Percentiles rank a stretch among this genome's conserved stretches.
These are phyloP conservation scores for Oryza brachyantha DNA, from an alignment of 176 grass and related monocot species.

Conservation along the genomic window DNA sequence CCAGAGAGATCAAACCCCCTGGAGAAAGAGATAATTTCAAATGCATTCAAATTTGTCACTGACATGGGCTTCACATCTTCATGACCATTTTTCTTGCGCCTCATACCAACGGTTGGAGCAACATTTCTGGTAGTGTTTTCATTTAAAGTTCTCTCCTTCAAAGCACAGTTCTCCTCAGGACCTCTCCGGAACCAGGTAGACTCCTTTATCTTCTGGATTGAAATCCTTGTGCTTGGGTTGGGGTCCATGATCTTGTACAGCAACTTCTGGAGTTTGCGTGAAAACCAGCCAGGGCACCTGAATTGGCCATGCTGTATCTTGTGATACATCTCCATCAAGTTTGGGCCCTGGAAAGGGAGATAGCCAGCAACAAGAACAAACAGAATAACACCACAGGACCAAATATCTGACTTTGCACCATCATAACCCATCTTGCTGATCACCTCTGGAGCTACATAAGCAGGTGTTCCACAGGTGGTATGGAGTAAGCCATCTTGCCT, in stretches of 20 bases:
- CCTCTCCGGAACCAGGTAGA: slow-evolving; percentile 79
- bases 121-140: slow-evolving; percentile 17
- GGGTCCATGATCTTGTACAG: slow-evolving; percentile 69
- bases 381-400: slow-evolving; percentile 85
- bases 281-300: slow-evolving; percentile 70
- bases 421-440: slow-evolving; percentile 66
- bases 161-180: slow-evolving; percentile 21
- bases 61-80: slow-evolving; percentile 37
- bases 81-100: slow-evolving; percentile 23
- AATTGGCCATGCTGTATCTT: slow-evolving; percentile 67
- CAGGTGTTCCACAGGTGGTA: slow-evolving; percentile 78
- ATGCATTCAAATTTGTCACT: slow-evolving; percentile 66
- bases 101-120: neutral
- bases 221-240: slow-evolving; percentile 60
- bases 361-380: slow-evolving; percentile 71
- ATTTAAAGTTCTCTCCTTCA: slow-evolving; percentile 30
- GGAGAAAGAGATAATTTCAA: slow-evolving; percentile 81
- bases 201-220: slow-evolving; percentile 69
- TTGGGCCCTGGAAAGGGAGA: slow-evolving; percentile 72
- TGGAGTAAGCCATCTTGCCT: slow-evolving; percentile 70
- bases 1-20: slow-evolving; percentile 66
- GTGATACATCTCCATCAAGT: slow-evolving; percentile 79
- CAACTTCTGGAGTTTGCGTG: slow-evolving; percentile 61
- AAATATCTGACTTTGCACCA: slow-evolving; percentile 78
- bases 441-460: slow-evolving; percentile 93